Conservation (phyloP, 1,284 basidiomycete species). For the Apiotrichum sp. region DNA sequence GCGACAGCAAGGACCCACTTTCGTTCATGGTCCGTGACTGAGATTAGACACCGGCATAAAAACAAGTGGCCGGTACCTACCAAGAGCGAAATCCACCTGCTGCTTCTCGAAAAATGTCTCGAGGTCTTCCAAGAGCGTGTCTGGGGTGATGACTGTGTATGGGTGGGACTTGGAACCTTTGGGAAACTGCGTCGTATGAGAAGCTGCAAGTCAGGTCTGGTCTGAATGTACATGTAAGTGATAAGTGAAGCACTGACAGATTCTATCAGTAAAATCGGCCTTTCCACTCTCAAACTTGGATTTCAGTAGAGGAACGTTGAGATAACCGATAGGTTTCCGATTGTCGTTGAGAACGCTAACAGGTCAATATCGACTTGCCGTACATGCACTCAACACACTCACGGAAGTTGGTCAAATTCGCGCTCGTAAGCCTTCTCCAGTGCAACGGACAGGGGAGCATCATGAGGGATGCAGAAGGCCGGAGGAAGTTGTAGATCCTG, state of each 20-base stretch:
- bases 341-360: slow-evolving; percentile 65
- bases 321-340: slow-evolving; percentile 70
- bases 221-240: slow-evolving; percentile 20
- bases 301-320: slow-evolving; percentile 70
- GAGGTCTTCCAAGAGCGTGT: slow-evolving; percentile 66
- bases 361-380: not conserved
- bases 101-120: slow-evolving; percentile 65
- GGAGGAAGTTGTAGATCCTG: slow-evolving; percentile 84
- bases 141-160: slow-evolving; percentile 74
- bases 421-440: slow-evolving; percentile 81
- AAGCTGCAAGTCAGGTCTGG: slow-evolving; percentile 43
- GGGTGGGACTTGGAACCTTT: slow-evolving; percentile 53
- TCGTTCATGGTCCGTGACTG: slow-evolving; percentile 72
- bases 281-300: slow-evolving; percentile 65
- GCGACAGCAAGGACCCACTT: slow-evolving; percentile 83
- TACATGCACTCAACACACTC: slow-evolving; percentile 23
- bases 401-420: slow-evolving; percentile 88
- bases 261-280: slow-evolving; percentile 53
- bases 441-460: slow-evolving; percentile 64
- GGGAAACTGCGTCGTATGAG: slow-evolving; percentile 71
- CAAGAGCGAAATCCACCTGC: slow-evolving; percentile 62
- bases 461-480: slow-evolving; percentile 70
- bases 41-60: no score
- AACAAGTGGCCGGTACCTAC: slow-evolving; percentile 46
- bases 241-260: slow-evolving; percentile 47